Conservation (phyloP, 176 grass and related monocot species). For the Lolium rigidum region DNA sequence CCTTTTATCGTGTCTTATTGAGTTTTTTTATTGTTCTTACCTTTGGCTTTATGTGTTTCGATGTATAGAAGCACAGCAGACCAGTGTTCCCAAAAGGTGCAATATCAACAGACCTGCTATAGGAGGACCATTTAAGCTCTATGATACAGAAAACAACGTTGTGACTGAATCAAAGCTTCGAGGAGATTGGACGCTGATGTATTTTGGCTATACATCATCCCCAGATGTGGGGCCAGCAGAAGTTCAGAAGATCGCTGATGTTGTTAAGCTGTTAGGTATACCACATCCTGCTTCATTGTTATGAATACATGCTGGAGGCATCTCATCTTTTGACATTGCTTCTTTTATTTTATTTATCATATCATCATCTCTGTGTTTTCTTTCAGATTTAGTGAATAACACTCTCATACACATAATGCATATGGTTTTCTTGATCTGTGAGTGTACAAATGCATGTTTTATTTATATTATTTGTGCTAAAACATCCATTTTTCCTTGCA, state of each 20-base stretch:
- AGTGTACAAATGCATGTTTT: slow-evolving; percentile 29
- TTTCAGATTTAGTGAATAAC: not conserved
- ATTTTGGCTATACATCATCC: slow-evolving; percentile 94
- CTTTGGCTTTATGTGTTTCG: slow-evolving; percentile 23
- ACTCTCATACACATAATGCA: slow-evolving; percentile 11
- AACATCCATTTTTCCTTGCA: slow-evolving; percentile 9
- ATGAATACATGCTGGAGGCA: slow-evolving; percentile 22
- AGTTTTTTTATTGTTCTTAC: slow-evolving; percentile 22
- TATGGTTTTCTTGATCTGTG: slow-evolving; percentile 22
- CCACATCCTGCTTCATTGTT: slow-evolving; percentile 23
- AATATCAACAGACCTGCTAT: slow-evolving; percentile 89
- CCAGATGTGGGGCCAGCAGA: slow-evolving; percentile 78
- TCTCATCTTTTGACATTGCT: slow-evolving; percentile 20
- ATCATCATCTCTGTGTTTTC: slow-evolving; percentile 19
- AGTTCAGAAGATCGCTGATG: slow-evolving; percentile 81
- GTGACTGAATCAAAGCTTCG: slow-evolving; percentile 79
- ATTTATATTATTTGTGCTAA: slow-evolving; percentile 13
- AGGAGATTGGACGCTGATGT: slow-evolving; percentile 87
- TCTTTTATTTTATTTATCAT: slow-evolving; percentile 17
- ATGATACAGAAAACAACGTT: slow-evolving; percentile 75
- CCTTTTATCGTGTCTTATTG: slow-evolving; percentile 29
- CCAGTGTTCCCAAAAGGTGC: slow-evolving; percentile 60
- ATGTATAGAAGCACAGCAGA: slow-evolving; percentile 58
- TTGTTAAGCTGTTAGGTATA: slow-evolving; percentile 66
- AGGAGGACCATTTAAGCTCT: slow-evolving; percentile 89